These are phyloP conservation scores for Dendrobium huoshanense DNA, from an alignment of 106 monocot genomes.

Conservation along the genomic window DNA sequence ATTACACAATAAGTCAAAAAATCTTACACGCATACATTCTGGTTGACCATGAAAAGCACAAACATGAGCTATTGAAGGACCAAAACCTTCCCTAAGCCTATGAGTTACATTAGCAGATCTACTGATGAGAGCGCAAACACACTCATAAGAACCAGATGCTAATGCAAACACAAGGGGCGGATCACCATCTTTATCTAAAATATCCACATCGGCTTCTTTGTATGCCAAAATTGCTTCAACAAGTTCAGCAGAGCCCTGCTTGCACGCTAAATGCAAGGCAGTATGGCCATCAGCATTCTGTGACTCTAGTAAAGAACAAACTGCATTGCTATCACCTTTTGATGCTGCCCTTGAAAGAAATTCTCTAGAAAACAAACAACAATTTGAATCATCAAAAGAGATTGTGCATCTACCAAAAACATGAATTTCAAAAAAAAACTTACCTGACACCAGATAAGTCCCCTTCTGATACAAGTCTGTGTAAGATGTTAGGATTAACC, in stretches of 20 bases:
- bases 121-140: constrained; percentile 68
- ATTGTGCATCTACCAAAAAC: background rate
- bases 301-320: constrained; percentile 77
- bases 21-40: constrained; percentile 88
- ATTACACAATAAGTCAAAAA: background rate
- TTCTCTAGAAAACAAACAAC: constrained; percentile 37
- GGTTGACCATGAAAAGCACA: constrained; percentile 96
- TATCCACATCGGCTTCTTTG: constrained; percentile 84
- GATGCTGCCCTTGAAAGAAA: constrained; percentile 64
- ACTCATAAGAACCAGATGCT: constrained; percentile 72
- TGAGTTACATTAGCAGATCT: constrained; percentile 70
- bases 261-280: constrained; percentile 85
- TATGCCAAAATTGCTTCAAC: constrained; percentile 65
- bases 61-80: constrained; percentile 81
- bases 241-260: constrained; percentile 71
- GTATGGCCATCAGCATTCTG: constrained; percentile 87
- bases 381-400: constrained; percentile 1
- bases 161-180: constrained; percentile 94
- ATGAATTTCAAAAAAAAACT: constrained; percentile 11
- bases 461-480: constrained; percentile 76
- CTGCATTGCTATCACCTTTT: constrained; percentile 36
- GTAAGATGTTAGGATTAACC: constrained; percentile 64
- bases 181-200: constrained; percentile 85
- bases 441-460: constrained; percentile 65
- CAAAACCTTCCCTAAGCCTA: constrained; percentile 50